Percentiles rank a stretch among this genome's conserved stretches.
These are phyloP conservation scores for Kuraishia hungarica DNA, from an alignment of 805 yeast species.

Conservation along the genomic window DNA sequence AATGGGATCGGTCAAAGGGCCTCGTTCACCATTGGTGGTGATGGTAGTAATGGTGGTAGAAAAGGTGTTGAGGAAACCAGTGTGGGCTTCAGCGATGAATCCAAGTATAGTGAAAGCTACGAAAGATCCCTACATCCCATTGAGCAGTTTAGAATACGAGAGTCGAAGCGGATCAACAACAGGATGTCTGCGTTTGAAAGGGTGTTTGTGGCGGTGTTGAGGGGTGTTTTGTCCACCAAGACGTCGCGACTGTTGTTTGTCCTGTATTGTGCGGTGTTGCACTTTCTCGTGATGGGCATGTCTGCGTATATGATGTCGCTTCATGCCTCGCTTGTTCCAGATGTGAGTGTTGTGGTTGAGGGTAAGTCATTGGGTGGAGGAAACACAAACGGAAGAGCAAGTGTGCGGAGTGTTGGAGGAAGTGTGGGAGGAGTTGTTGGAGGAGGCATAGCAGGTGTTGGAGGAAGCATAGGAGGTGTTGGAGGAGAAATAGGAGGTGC, in stretches of 20 bases:
- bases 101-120: constrained; percentile 52
- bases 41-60: constrained; percentile 5
- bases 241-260: constrained; percentile 66
- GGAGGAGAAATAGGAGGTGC: background rate
- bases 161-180: constrained; percentile 65
- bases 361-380: no score
- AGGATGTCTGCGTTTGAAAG: constrained; percentile 73
- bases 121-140: constrained; percentile 79
- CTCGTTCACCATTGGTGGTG: constrained; percentile 10
- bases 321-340: background rate
- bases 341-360: background rate
- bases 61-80: background rate
- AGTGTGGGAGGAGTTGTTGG: background rate
- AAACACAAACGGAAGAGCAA: no score
- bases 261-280: constrained; percentile 66
- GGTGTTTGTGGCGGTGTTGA: constrained; percentile 61
- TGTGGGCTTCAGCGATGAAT: constrained; percentile 25
- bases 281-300: constrained; percentile 60
- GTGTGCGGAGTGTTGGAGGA: no score
- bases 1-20: constrained; percentile 19
- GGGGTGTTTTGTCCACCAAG: constrained; percentile 68
- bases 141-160: constrained; percentile 71
- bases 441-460: background rate
- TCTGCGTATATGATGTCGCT: constrained; percentile 39
- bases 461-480: background rate